These are phyloP conservation scores for Hypoxylon rubiginosum DNA, from an alignment of 2,329 filamentous ascomycete species.

Conservation along the genomic window DNA sequence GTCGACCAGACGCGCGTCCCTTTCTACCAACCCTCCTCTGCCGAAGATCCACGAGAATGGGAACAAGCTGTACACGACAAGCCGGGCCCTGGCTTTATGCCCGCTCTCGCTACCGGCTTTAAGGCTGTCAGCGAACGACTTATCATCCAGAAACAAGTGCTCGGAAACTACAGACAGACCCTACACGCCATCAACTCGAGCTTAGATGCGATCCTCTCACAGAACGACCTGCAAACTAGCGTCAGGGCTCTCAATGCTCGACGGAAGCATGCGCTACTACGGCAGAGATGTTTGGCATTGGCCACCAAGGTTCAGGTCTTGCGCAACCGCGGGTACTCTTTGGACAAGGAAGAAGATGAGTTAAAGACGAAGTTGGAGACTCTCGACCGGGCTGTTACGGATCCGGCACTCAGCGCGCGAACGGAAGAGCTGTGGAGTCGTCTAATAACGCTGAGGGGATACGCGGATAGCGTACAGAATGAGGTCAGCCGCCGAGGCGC, in stretches of 20 bases:
- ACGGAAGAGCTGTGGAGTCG: slow-evolving; percentile 90
- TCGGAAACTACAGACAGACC: slow-evolving; percentile 77
- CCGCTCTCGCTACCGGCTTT: slow-evolving; percentile 82
- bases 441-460: slow-evolving; percentile 79
- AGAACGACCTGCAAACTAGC: slow-evolving; percentile 82
- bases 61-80: slow-evolving; percentile 86
- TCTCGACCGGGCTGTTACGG: slow-evolving; percentile 77
- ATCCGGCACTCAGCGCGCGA: slow-evolving; percentile 79
- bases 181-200: slow-evolving; percentile 85
- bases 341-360: slow-evolving; percentile 84
- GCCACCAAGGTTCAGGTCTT: slow-evolving; percentile 85
- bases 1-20: slow-evolving; percentile 81
- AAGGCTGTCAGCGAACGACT: slow-evolving; percentile 78
- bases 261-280: slow-evolving; percentile 78
- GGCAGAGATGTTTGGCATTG: slow-evolving; percentile 79
- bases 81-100: slow-evolving; percentile 81
- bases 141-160: slow-evolving; percentile 76
- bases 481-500: slow-evolving; percentile 78
- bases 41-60: slow-evolving; percentile 84
- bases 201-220: slow-evolving; percentile 78
- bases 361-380: slow-evolving; percentile 77
- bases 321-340: slow-evolving; percentile 83
- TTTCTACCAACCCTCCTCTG: slow-evolving; percentile 77
- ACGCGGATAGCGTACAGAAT: slow-evolving; percentile 78
- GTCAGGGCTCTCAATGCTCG: slow-evolving; percentile 80